These are phyloP conservation scores for Microdochium trichocladiopsis DNA, from an alignment of 2,329 filamentous ascomycete species.

Conservation along the genomic window DNA sequence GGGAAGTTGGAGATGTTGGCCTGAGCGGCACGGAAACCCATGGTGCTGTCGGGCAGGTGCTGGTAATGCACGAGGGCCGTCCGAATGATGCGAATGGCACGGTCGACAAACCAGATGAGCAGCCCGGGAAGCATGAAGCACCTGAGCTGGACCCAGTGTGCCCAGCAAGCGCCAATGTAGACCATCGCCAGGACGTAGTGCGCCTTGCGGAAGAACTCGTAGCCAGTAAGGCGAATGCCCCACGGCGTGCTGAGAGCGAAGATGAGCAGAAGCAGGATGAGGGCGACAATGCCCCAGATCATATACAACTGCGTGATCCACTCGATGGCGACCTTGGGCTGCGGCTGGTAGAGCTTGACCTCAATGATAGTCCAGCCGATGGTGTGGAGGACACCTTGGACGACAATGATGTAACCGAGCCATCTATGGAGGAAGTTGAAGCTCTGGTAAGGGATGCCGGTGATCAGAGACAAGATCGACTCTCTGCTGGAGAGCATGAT, in stretches of 20 bases:
- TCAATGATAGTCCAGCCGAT: constrained; percentile 65
- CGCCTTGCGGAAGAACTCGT: constrained; percentile 70
- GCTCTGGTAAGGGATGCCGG: constrained; percentile 67
- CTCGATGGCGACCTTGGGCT: constrained; percentile 48
- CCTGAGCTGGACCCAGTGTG: constrained; percentile 61
- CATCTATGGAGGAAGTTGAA: constrained; percentile 76
- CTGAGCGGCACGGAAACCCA: constrained; percentile 47
- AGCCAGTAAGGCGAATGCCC: constrained; percentile 60
- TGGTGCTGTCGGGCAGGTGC: constrained; percentile 32
- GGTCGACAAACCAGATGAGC: constrained; percentile 58
- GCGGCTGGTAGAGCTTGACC: constrained; percentile 61
- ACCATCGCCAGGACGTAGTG: constrained; percentile 69
- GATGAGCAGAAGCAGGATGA: constrained; percentile 55
- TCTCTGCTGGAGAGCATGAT: constrained; percentile 62
- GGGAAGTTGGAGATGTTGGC: constrained; percentile 45
- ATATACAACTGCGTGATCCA: constrained; percentile 63
- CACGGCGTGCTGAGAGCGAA: constrained; percentile 50
- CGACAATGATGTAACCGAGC: constrained; percentile 66
- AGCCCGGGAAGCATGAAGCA: constrained; percentile 64
- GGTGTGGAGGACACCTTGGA: constrained; percentile 62
- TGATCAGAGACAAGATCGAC: constrained; percentile 61
- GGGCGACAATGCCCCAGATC: constrained; percentile 65
- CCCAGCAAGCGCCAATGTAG: constrained; percentile 71
- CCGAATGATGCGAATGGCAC: constrained; percentile 49
- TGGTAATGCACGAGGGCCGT: constrained; percentile 55